Base-by-base conservation (phyloP, 2,329 filamentous ascomycete genomes). In the Corniculantispora saksenae region DNA sequence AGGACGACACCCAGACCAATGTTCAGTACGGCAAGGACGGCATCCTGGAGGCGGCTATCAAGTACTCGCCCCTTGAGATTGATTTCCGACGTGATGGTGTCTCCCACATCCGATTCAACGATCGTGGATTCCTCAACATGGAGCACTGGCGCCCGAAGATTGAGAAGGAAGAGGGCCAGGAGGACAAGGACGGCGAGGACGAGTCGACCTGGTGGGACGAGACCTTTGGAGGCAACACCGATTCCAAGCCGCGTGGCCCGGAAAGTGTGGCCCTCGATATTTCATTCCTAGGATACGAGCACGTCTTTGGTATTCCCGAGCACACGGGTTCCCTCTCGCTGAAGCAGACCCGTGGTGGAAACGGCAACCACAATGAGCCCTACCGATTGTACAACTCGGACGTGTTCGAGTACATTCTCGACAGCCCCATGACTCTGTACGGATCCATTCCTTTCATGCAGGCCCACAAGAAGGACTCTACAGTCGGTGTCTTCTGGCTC, bases 141-240 rank as follows among this genome's bases (percentile, higher is more conserved):
- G 95, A 99, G 77, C 95, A 99, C 75, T 99, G 95, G 95, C 85
- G 95, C 67, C 85, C 90, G 51, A 97, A 97, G 84, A 79, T 93
- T 19, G 94, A 97, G 50, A 81, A 83, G 70, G 75, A 78, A 10
- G 81, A 83, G 68, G 84, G 81, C 64, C 81, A 82, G 64, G 76
- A 79, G 56, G 76, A 81, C 29, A 76, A 79, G 15, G 76, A 77
- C 13, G 83, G 82, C 17, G 87, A 91, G 68, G 91, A 95, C 69
- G 91, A 97, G 75, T 91, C 89, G 78, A 97, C 94, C 3, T 97
- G 93, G 93, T 99, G 95, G 95, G 95, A 99, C 8, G 95, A 99
- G 81, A 87, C 86, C 0, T 99, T 99, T 77, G 94, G 94, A 69
- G 94, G 94, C 67, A 97, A 95, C 76, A 98, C 94, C 0, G 95